Base-by-base conservation (phyloP, 306 rosid species). In the Vigna radiata region DNA sequence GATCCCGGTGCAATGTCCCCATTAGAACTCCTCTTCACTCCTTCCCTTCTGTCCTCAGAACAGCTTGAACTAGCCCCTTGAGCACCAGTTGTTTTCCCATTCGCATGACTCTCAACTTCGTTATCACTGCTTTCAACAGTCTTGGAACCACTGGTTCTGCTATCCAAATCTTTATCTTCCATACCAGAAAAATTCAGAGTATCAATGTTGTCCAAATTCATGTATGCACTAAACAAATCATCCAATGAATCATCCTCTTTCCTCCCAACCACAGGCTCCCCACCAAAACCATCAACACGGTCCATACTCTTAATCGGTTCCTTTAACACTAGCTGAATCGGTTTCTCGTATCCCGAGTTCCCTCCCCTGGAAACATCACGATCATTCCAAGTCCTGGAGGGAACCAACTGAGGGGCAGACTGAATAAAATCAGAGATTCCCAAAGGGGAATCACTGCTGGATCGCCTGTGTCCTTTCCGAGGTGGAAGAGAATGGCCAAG, bases 41-140 rank as follows among this genome's bases (percentile, higher is more conserved):
- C 96, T 84, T 92, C 97, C 83, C 75, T 87, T 82, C 82, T 86
- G 73, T 84, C 91, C 70, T 77, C 88, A 0, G 70, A 18, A 77
- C 76, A 76, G 75, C 87, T 70, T 21, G 90, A 89, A 81, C 65
- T 73, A 6, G 81, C 67, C 74, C 87, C 88, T 50, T 27, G 85
- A 55, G 72, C 50, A 69, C 75, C 16, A 46, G 37, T 66, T 16
- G 67, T 29, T 53, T 77, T 86, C 33, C 83, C 89, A 72, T 79
- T 83, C 7, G 83, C 37, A 46, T 82, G 81, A 81, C 97, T 93
- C 83, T 89, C 96, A 76, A 78, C 96, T 84, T 93, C 97, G 23
- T 89, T 90, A 68, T 93, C 96, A 66, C 97, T 93, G 78, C 94
- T 90, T 58, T 90, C 97, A 61, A 90, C 86, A 1, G 96, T 88